Evolutionary conservation across 768 basidiomycete species (phyloP).

Genomic region (Termitomyces titanicus): DNA sequence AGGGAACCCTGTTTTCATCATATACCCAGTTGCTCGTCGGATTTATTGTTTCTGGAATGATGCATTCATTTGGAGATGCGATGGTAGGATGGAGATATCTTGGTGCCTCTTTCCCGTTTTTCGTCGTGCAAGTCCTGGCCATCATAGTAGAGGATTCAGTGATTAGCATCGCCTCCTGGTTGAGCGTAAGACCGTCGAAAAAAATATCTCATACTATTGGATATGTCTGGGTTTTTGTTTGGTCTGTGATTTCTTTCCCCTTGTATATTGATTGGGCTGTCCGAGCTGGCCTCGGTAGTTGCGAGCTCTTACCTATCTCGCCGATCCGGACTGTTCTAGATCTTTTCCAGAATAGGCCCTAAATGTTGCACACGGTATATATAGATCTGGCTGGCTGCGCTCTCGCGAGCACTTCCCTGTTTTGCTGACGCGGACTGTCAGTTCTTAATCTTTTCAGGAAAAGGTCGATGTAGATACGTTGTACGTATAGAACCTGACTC

Average conservation of each 20-base stretch:
- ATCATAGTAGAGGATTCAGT: conserved; percentile 27
- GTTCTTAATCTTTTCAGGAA: too few relatives aligned
- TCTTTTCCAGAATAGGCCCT: too few relatives aligned
- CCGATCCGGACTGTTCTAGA: neutral
- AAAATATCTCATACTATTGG: neutral
- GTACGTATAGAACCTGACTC: too few relatives aligned
- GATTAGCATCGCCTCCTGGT: conserved; percentile 11
- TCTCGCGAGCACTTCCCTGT: too few relatives aligned
- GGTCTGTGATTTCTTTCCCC: conserved; percentile 3
- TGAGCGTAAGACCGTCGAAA: neutral
- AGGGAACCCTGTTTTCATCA: conserved; percentile 17
- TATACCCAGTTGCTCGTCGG: conserved; percentile 21
- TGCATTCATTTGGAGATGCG: conserved; percentile 24
- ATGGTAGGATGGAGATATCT: conserved; percentile 15
- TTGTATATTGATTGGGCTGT: conserved; percentile 8
- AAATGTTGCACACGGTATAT: neutral
- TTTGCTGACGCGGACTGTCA: too few relatives aligned
- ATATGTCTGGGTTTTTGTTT: conserved; percentile 6
- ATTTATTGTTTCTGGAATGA: conserved; percentile 23
- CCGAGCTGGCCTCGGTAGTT: neutral
- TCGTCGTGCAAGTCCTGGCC: conserved; percentile 23
- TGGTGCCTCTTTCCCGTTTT: conserved; percentile 22
- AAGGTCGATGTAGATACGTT: too few relatives aligned
- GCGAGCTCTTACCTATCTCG: conserved; percentile 4
- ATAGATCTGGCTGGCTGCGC: too few relatives aligned